Base-by-base conservation (phyloP, 1,139 yeast species). In the Blastobotrys apis region DNA sequence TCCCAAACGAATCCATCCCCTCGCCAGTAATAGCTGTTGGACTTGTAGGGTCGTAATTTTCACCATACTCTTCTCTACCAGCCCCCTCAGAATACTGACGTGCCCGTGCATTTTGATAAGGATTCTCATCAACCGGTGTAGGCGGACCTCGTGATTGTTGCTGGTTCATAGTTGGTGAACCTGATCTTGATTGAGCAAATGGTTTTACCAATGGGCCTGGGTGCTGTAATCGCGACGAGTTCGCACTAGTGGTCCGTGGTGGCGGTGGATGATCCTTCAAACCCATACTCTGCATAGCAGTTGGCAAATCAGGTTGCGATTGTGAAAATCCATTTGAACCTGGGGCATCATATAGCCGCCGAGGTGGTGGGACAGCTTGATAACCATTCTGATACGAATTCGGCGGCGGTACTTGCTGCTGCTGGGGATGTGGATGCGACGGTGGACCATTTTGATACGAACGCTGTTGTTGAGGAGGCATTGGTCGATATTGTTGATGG, bases 271-370 rank as follows among this genome's bases (percentile, higher is more conserved):
- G 36, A 16, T 49, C 49, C 19, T 47, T 41, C 13, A 53, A 15
- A 12, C 49, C 36, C 46, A 53, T 26, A 21, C 45, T 47, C 22
- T 46, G 45, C 53, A 51, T 50, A 12, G 45, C 44, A 1, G 41
- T 22, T 6, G 50, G 33, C 23, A 53, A 43, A 32, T 54, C 57
- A 2, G 59, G 57, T 17, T 50, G 54, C 4, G 55, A 50, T 26
- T 20, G 37, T 20, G 37, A 19, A 9, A 5, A 13, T 13, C 32
- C 32, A 29, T 29, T 12, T 21, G 5, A 9, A 9, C 33, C 33
- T 30, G 9, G 35, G n/a, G 39, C 43, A 17, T 19, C 13, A 30
- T 38, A 35, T 26, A 15, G 39, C 4, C 34, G 31, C 32, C 21
- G 36, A 13, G 34, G 33, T 6, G 50, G 45, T 23, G 43, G 44